phyloP scores from a whole-genome alignment of 257 asterid species.

The Schizonepeta tenuifolia region DNA sequence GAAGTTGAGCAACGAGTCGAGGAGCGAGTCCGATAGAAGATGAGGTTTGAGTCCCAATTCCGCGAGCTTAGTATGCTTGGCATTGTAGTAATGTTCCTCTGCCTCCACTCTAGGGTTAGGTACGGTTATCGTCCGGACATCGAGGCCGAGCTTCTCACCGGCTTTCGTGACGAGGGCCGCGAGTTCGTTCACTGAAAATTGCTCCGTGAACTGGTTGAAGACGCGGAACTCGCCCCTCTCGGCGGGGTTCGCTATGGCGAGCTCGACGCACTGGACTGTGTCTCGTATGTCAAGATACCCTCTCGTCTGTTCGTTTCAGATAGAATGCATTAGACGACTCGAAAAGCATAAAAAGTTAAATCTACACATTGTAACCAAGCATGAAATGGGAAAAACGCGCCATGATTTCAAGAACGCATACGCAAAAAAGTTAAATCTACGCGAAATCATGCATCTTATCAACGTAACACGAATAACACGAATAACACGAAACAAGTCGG shows the following conservation, averaged over 20 bases:
- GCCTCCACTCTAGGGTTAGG: conserved; percentile 98
- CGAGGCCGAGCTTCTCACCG: conserved; percentile 82
- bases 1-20: conserved; percentile 86
- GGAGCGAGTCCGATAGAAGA: conserved; percentile 91
- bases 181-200: conserved; percentile 91
- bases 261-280: conserved; percentile 94
- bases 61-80: conserved; percentile 87
- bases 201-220: conserved; percentile 94
- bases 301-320: conserved; percentile 63
- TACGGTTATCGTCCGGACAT: conserved; percentile 69
- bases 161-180: conserved; percentile 88
- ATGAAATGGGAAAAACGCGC: neutral
- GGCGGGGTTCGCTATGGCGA: conserved; percentile 96
- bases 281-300: conserved; percentile 96
- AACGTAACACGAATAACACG: neutral
- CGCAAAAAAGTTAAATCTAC: no score
- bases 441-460: neutral
- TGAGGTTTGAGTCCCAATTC: conserved; percentile 91
- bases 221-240: conserved; percentile 85
- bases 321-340: conserved; percentile 17
- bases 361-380: no score
- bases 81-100: conserved; percentile 95
- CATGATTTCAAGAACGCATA: no score
- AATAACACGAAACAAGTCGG: neutral
- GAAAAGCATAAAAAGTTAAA: neutral